Evolutionary conservation across 805 yeast genomes (phyloP), one percentile per base, ranked within the genome.

Genomic region (Starmerella lactis-condensi): DNA sequence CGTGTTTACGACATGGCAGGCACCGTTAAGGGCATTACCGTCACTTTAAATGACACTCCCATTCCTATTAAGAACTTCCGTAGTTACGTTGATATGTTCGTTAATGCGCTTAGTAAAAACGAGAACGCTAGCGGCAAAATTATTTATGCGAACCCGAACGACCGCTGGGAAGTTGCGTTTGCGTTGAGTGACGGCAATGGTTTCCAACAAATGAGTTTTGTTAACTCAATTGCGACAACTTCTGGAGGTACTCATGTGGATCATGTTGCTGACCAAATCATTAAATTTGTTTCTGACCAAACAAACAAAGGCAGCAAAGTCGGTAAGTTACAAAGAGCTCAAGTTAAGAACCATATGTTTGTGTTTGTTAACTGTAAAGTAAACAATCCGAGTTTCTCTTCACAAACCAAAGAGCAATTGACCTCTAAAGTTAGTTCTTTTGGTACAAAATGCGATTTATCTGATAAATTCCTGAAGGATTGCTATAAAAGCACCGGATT

Each of bases 1-100:
- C 81, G 98, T 61, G 96, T 85, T 17, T 85, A 75, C 50, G 98
- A 89, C 62, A 60, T 89, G 43, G 83, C 92, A 36, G 98, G 98
- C 40, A 76, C 96, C 3, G 92, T 82, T 6, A 67, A 69, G 38
- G 92, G 82, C 38, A 64, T 91, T 38, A 67, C 62, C 39, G 85
- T 89, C 26, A 70, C 63, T 41, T 61, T 89, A 41, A 79, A 89
- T 48, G 91, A 77, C 36, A 69, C 69, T 39, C 62, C 67, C 28
- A 55, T 89, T 30, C 70, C 67, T 37, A 63, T 89, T 28, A 64
- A 65, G 39, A 72, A 69, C 46, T 89, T 89, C 64, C 83, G 81
- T 53, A 66, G 67, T 33, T 89, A 89, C 44, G 85, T 83, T 22
- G 93, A 81, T 43, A 64, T 85, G 65, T 89, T 81, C 47, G 75